These are phyloP conservation scores for Gracilaria domingensis DNA, from an alignment of 23 red algal genomes.

Conservation along the genomic window DNA sequence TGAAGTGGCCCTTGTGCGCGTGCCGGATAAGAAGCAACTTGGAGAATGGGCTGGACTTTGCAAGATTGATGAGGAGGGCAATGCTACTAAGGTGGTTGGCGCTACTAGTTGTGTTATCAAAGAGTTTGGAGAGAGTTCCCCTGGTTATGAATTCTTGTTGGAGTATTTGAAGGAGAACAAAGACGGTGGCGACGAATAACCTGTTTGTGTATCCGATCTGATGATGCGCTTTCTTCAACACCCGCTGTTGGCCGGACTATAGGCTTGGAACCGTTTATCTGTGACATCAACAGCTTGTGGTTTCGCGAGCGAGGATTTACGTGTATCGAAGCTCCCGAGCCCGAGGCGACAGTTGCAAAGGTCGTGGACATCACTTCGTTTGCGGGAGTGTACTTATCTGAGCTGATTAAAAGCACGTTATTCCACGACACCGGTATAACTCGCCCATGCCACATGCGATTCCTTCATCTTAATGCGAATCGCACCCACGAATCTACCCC, in stretches of 20 bases:
- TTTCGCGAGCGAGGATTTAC: background rate
- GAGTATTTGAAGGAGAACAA: conserved; percentile 96
- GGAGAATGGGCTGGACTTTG: conserved; percentile 99
- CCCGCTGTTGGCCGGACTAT: background rate
- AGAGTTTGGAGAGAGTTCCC: conserved; percentile 96
- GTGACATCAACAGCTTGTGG: background rate
- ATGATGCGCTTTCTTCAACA: background rate
- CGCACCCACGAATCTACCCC: conserved; percentile 54
- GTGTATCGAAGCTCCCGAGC: background rate
- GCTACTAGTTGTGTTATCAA: conserved; percentile 96
- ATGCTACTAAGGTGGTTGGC: conserved; percentile 89
- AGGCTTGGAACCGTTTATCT: background rate
- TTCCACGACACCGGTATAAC: conserved; percentile 58
- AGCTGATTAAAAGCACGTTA: background rate
- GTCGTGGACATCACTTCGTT: background rate
- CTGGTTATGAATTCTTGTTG: conserved; percentile 90
- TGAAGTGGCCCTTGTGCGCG: conserved; percentile 88
- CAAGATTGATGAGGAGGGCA: conserved; percentile 98
- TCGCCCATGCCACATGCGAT: conserved; percentile 64
- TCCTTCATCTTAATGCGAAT: conserved; percentile 64
- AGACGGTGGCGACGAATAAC: conserved; percentile 43
- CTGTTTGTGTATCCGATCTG: background rate
- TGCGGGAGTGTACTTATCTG: background rate
- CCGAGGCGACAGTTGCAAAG: background rate
- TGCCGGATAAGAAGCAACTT: conserved; percentile 93